A percentile compares a stretch with the other conserved stretches of the same genome.
Conservation (phyloP, 2,329 filamentous ascomycete genomes). For the Graphiopsis chlorocephala region DNA sequence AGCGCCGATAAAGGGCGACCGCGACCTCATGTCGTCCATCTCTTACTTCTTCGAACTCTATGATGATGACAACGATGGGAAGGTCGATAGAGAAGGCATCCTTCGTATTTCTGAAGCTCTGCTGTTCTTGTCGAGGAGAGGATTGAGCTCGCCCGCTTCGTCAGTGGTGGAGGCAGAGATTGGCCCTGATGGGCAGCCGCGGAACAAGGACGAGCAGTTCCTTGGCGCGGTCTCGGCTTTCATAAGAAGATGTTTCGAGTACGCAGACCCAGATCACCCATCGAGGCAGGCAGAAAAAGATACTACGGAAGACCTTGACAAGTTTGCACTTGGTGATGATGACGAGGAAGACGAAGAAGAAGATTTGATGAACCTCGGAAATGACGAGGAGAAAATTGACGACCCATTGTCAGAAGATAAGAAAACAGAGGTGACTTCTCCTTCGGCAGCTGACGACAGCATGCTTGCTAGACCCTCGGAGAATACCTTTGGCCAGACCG, state of each 20-base stretch:
- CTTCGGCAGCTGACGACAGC: constrained; percentile 24
- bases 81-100: constrained; percentile 92
- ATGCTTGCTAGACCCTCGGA: constrained; percentile 28
- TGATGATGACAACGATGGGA: constrained; percentile 87
- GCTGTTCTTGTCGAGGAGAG: constrained; percentile 85
- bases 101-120: constrained; percentile 90
- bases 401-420: constrained; percentile 2
- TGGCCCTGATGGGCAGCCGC: constrained; percentile 33
- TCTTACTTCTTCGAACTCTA: constrained; percentile 98
- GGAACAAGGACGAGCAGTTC: constrained; percentile 78
- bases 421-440: constrained; percentile 18
- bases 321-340: constrained; percentile 76
- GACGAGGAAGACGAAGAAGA: constrained; percentile 36
- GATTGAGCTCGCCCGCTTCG: constrained; percentile 69
- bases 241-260: constrained; percentile 94
- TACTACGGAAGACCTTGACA: constrained; percentile 44
- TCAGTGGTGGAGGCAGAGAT: constrained; percentile 34
- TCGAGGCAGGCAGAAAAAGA: constrained; percentile 30
- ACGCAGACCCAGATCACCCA: constrained; percentile 79
- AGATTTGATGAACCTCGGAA: constrained; percentile 61
- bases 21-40: constrained; percentile 96
- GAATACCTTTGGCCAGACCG: constrained; percentile 35
- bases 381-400: constrained; percentile 27
- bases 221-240: constrained; percentile 92
- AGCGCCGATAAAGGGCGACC: constrained; percentile 85